phyloP scores from a whole-genome alignment of 192 early-diverging fungal genomes.

The Bifiguratus adelaidae region DNA sequence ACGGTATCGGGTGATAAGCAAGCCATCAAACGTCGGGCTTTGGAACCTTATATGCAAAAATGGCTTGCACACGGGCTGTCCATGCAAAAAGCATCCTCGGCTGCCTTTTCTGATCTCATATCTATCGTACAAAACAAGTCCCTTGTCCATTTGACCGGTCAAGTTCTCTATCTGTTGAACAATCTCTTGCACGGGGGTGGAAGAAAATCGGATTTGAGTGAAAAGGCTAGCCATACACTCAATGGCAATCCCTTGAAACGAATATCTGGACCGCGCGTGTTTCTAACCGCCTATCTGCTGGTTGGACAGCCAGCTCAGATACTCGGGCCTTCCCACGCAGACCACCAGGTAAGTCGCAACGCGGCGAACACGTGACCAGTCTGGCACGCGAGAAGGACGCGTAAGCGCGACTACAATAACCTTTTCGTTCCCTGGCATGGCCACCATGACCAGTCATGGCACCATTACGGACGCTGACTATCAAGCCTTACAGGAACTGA shows the following conservation, averaged over 20 bases:
- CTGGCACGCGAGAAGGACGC: conserved; percentile 1
- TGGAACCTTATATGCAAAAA: background rate
- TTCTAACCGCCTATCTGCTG: conserved; percentile 65
- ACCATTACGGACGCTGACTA: background rate
- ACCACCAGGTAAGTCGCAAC: conserved; percentile 36
- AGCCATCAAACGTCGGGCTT: background rate
- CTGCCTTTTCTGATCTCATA: background rate
- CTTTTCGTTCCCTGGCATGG: background rate
- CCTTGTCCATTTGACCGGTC: background rate
- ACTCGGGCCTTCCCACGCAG: conserved; percentile 32
- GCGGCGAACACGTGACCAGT: background rate
- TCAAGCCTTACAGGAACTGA: conserved; percentile 10
- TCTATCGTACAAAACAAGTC: background rate
- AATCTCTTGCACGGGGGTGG: no score
- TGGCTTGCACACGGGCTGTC: background rate
- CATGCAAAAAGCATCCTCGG: background rate
- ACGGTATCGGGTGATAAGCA: no score
- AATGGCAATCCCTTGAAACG: background rate
- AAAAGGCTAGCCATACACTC: background rate
- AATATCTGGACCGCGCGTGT: conserved; percentile 29
- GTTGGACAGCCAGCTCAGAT: conserved; percentile 50
- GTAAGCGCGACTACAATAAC: background rate
- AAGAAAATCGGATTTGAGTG: no score
- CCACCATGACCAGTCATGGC: background rate
- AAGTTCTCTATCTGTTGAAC: background rate